Evolutionary conservation across 2,329 filamentous ascomycete species (phyloP), one percentile per base, ranked within the genome.

Genomic region (Endothia cerciana): DNA sequence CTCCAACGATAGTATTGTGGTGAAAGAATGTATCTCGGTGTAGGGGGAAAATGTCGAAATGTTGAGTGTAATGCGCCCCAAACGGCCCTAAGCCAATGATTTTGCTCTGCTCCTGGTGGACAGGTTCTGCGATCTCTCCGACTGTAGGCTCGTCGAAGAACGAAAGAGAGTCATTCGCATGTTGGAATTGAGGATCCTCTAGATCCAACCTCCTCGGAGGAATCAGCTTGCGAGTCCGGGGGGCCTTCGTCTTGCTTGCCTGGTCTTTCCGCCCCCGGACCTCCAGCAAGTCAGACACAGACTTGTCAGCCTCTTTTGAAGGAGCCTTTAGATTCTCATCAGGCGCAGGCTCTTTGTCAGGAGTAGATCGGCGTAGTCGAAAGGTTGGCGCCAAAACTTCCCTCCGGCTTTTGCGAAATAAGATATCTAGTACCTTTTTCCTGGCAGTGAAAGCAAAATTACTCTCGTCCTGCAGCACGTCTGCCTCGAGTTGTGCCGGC

Each of bases 11-110:
- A 0, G 87, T 89, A 62, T 79, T 83, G 67, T 83, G 80, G 63
- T 89, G 87, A 62, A 90, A 89, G 73, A 82, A 89, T 0, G 85
- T 80, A 3, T 82, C 83, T 7, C 74, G 71, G 47, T 84, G 82
- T 38, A 90, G 75, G 22, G 87, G 87, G 62, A 88, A 87, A 4
- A 86, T 74, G 56, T 89, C 86, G 68, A 90, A 90, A 71, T 90
- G 83, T 41, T 84, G 81, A 0, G 86, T 85, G 72, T 89, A 90
- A 30, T 82, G 80, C 1, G 85, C 86, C 1, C 87, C 87, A 72
- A 86, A 88, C 0, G 86, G 85, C 0, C 84, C 86, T 8, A 90
- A 76, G 0, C 87, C 86, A 13, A 73, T 70, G n/a, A 89, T 72
- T 68, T 81, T 85, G 53, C 73, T 71, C 5, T 68, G 66, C n/a